Evolutionary conservation across 2,329 filamentous ascomycete genomes (phyloP).

Genomic region (Fusarium equiseti): DNA sequence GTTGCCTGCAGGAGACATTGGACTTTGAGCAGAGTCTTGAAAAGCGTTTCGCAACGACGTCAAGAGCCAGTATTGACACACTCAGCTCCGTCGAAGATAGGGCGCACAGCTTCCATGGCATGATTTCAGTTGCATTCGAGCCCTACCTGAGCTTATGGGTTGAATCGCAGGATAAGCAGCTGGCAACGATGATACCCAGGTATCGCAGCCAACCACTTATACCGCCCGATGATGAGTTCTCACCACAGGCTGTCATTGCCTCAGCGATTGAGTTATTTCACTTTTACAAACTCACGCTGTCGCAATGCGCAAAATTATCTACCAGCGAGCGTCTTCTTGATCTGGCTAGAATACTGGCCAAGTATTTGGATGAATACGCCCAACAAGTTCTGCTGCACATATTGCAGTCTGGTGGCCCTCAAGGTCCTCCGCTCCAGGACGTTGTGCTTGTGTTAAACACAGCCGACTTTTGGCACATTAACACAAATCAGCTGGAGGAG

Average conservation of each 20-base stretch:
- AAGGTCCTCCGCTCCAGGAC: slow-evolving; percentile 73
- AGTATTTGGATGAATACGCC: slow-evolving; percentile 94
- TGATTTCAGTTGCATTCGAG: slow-evolving; percentile 96
- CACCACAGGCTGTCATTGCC: slow-evolving; percentile 86
- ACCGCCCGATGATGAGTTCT: slow-evolving; percentile 90
- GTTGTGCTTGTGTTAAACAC: slow-evolving; percentile 92
- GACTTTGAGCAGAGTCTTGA: slow-evolving; percentile 96
- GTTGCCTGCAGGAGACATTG: slow-evolving; percentile 92
- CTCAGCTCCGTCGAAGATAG: slow-evolving; percentile 83
- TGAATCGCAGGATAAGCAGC: slow-evolving; percentile 91
- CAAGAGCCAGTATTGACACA: slow-evolving; percentile 89
- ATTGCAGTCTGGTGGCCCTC: slow-evolving; percentile 67
- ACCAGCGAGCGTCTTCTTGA: slow-evolving; percentile 90
- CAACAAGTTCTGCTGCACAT: slow-evolving; percentile 89
- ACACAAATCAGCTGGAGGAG: slow-evolving; percentile 92
- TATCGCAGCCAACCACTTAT: slow-evolving; percentile 87
- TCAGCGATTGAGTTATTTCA: slow-evolving; percentile 98
- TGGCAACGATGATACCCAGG: slow-evolving; percentile 85
- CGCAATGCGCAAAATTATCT: slow-evolving; percentile 95
- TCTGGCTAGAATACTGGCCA: slow-evolving; percentile 85
- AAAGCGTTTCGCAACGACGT: slow-evolving; percentile 78
- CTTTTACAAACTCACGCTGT: slow-evolving; percentile 92
- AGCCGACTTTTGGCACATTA: slow-evolving; percentile 96
- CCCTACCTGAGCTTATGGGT: slow-evolving; percentile 98
- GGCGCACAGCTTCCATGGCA: slow-evolving; percentile 83